A percentile compares a stretch with the other conserved stretches of the same genome.
These are phyloP conservation scores for Mucor racemosus DNA, from an alignment of 371 early-diverging fungal species.

Conservation along the genomic window DNA sequence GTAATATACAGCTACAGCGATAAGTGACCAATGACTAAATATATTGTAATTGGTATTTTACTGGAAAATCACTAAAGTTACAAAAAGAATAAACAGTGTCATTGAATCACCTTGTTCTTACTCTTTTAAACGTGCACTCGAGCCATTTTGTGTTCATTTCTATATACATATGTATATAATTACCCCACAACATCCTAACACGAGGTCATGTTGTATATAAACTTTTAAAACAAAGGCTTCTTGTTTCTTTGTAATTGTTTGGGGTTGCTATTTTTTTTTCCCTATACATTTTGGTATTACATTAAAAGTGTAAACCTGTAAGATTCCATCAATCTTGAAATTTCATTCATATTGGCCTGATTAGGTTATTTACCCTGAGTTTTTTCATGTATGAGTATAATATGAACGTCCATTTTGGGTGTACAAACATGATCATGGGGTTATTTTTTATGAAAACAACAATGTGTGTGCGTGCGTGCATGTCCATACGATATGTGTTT, in stretches of 20 bases:
- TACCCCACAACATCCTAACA: constrained; percentile 1
- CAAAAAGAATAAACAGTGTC: neutral
- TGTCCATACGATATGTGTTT: neutral
- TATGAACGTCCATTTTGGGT: neutral
- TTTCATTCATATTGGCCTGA: neutral
- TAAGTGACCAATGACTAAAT: too few species aligned
- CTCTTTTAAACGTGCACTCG: constrained; percentile 1
- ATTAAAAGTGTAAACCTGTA: neutral
- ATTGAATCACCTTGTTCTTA: neutral
- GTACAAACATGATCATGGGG: constrained; percentile 5
- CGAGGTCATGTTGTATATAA: neutral
- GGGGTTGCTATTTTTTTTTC: neutral
- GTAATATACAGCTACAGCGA: too few species aligned
- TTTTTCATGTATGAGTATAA: neutral
- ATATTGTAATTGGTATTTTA: too few species aligned
- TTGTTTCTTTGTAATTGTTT: neutral
- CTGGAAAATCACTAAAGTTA: neutral
- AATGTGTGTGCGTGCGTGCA: neutral
- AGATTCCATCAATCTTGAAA: neutral
- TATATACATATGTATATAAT: neutral
- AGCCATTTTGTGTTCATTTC: neutral
- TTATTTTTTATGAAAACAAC: neutral
- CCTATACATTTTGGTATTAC: neutral
- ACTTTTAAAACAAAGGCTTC: neutral
- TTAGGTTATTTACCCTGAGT: constrained; percentile 4